These are phyloP conservation scores for Solanum rostratum DNA, from an alignment of 257 asterid species.

Conservation along the genomic window DNA sequence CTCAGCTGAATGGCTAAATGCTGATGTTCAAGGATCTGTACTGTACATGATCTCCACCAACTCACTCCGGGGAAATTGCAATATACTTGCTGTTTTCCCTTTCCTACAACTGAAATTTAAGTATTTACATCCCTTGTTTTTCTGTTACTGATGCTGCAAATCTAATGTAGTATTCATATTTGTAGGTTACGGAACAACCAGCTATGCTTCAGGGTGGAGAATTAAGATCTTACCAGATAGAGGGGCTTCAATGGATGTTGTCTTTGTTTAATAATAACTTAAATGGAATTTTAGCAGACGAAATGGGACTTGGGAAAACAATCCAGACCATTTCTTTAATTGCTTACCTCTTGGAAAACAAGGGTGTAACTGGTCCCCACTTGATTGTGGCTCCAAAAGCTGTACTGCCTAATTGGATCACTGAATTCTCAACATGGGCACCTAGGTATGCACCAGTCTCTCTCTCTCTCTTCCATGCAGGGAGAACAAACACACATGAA, in stretches of 20 bases:
- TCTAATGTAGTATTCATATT: conserved; percentile 1
- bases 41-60: background rate
- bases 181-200: conserved; percentile 98
- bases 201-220: conserved; percentile 98
- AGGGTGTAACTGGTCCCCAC: conserved; percentile 94
- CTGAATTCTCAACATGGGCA: conserved; percentile 89
- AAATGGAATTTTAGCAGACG: conserved; percentile 97
- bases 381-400: conserved; percentile 99
- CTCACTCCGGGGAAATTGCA: background rate
- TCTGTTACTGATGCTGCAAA: background rate
- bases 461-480: background rate
- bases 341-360: conserved; percentile 92
- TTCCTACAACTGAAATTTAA: background rate
- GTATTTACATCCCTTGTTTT: background rate
- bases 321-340: conserved; percentile 90
- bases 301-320: conserved; percentile 98
- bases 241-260: conserved; percentile 99
- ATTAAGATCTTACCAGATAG: conserved; percentile 78
- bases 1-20: background rate
- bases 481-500: background rate
- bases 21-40: background rate
- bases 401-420: conserved; percentile 93
- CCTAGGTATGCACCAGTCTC: conserved; percentile 45
- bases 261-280: conserved; percentile 92
- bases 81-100: background rate